phyloP scores from a whole-genome alignment of 768 basidiomycete genomes.

The Podaxis sp. region DNA sequence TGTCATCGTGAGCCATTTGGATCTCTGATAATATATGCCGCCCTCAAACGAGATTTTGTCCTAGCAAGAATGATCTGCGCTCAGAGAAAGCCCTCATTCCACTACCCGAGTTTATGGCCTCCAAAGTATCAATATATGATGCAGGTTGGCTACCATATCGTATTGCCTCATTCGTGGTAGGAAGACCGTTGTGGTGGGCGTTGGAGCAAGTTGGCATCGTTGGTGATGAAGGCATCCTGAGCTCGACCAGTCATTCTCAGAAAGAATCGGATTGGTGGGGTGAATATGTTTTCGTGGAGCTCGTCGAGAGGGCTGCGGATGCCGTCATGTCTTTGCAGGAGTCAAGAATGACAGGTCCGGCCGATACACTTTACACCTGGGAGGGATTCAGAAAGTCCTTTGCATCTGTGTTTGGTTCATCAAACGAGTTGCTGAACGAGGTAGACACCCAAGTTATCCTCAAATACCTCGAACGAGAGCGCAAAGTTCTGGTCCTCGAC shows the following conservation, averaged over 20 bases:
- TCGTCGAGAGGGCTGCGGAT: slow-evolving; percentile 68
- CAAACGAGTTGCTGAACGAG: slow-evolving; percentile 42
- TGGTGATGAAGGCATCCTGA: slow-evolving; percentile 52
- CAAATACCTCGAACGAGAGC: slow-evolving; percentile 79
- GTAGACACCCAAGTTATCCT: slow-evolving; percentile 69
- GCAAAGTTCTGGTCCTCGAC: slow-evolving; percentile 57
- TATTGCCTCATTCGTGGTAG: slow-evolving; percentile 68
- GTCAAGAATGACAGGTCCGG: slow-evolving; percentile 41
- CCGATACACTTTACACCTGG: slow-evolving; percentile 60
- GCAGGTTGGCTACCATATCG: slow-evolving; percentile 68
- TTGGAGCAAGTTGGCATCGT: slow-evolving; percentile 76
- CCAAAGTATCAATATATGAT: slow-evolving; percentile 63
- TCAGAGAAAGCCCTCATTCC: slow-evolving; percentile 43
- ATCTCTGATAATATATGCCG: not conserved
- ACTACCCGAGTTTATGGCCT: slow-evolving; percentile 51
- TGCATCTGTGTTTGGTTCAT: slow-evolving; percentile 33
- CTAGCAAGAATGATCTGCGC: slow-evolving; percentile 72
- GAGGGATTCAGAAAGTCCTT: slow-evolving; percentile 64
- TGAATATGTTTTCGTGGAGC: slow-evolving; percentile 65
- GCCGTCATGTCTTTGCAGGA: slow-evolving; percentile 44
- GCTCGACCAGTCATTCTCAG: slow-evolving; percentile 23
- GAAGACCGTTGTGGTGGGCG: slow-evolving; percentile 85
- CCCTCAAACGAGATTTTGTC: slow-evolving; percentile 23
- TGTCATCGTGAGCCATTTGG: slow-evolving; percentile 63
- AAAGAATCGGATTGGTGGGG: slow-evolving; percentile 59